phyloP scores from a whole-genome alignment of 495 filamentous ascomycete genomes.

The Penicillium riverlandense region DNA sequence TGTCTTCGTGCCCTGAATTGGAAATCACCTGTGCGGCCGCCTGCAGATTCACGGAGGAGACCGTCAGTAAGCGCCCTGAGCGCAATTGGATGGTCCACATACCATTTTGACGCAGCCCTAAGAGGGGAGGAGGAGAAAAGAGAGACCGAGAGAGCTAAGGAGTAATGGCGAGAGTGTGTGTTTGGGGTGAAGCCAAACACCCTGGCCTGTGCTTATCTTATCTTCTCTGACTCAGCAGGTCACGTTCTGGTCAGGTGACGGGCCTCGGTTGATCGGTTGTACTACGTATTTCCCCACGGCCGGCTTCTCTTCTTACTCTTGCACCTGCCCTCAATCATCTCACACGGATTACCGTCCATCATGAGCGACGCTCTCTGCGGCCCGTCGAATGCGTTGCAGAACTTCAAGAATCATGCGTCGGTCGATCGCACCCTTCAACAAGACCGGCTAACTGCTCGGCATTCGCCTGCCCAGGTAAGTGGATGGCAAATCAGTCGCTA shows the following conservation, averaged over 20 bases:
- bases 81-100: neutral
- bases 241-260: constrained; percentile 16
- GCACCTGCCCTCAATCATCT: neutral
- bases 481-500: too few relatives aligned
- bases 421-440: constrained; percentile 79
- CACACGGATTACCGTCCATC: constrained; percentile 6
- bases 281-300: constrained; percentile 10
- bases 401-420: constrained; percentile 71
- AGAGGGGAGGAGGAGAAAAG: constrained; percentile 1
- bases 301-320: neutral
- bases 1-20: constrained; percentile 94
- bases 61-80: constrained; percentile 8
- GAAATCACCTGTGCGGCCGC: constrained; percentile 71
- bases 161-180: constrained; percentile 23
- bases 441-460: constrained; percentile 57
- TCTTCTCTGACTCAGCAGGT: constrained; percentile 16
- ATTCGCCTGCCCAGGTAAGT: constrained; percentile 49
- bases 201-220: constrained; percentile 36
- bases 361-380: constrained; percentile 86
- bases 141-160: neutral
- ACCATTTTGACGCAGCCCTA: constrained; percentile 16
- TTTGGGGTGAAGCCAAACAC: constrained; percentile 24
- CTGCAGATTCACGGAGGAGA: constrained; percentile 26
- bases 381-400: constrained; percentile 82
- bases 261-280: constrained; percentile 26